Conservation (phyloP, 179 eudicot species). For the Silene noctiflora region DNA sequence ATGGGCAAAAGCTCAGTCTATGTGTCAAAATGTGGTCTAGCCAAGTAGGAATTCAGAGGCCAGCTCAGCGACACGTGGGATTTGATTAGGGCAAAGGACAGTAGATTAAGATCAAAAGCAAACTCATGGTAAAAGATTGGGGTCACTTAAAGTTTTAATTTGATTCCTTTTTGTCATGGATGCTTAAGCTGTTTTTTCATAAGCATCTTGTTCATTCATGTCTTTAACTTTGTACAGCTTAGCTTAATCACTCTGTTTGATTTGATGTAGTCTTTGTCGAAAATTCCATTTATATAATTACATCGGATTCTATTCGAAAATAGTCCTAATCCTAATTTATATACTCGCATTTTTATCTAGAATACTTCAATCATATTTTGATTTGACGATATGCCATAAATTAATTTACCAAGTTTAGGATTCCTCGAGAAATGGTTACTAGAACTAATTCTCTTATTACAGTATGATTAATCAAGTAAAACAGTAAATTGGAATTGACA, state of each 20-base stretch:
- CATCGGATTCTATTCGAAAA: background rate
- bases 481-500: background rate
- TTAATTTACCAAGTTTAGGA: too few relatives aligned
- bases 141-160: constrained; percentile 14
- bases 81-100: background rate
- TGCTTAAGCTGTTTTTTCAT: background rate
- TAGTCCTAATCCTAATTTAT: too few relatives aligned
- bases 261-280: background rate
- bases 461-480: background rate
- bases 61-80: constrained; percentile 15
- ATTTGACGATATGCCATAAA: too few relatives aligned
- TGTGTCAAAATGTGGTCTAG: background rate
- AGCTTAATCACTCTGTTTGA: background rate
- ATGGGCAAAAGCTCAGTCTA: background rate
- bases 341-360: background rate
- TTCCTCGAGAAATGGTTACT: too few relatives aligned
- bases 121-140: constrained; percentile 15
- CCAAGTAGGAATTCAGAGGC: constrained; percentile 9
- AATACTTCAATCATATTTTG: too few relatives aligned
- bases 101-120: constrained; percentile 2
- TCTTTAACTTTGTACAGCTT: background rate
- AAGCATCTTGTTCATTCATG: background rate
- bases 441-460: too few relatives aligned
- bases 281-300: too few relatives aligned
- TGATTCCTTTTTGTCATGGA: background rate